These are phyloP conservation scores for Cercis canadensis DNA, from an alignment of 306 rosid species.

Conservation along the genomic window DNA sequence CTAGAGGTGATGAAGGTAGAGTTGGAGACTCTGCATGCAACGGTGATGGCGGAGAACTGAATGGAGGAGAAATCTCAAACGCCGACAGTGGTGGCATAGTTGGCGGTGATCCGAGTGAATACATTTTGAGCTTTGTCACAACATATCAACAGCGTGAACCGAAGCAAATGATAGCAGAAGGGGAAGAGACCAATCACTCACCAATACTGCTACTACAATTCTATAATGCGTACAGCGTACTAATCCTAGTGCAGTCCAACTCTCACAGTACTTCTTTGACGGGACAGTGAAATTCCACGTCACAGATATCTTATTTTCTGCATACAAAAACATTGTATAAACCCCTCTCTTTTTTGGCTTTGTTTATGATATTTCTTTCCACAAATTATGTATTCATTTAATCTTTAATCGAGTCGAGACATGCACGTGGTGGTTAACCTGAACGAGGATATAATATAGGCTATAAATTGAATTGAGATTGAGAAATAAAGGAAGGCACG, in stretches of 20 bases:
- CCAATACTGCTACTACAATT: background rate
- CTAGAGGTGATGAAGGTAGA: constrained; percentile 18
- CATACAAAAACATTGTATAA: no score
- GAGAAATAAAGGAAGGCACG: background rate
- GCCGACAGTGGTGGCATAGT: background rate
- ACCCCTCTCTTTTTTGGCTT: no score
- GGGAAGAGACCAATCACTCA: background rate
- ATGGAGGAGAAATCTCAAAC: constrained; percentile 3
- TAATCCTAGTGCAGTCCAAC: constrained; percentile 10
- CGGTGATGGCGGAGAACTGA: constrained; percentile 14
- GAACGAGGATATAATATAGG: background rate
- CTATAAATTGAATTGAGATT: background rate
- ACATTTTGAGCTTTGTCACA: constrained; percentile 6
- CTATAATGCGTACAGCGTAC: background rate
- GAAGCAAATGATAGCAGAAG: background rate
- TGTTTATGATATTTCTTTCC: background rate
- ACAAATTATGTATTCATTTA: no score
- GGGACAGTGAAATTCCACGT: background rate
- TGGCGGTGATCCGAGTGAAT: constrained; percentile 36
- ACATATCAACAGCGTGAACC: background rate
- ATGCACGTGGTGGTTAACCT: constrained; percentile 11
- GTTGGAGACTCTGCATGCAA: background rate
- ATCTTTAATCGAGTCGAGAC: no score
- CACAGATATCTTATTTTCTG: no score
- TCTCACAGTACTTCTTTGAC: background rate